Evolutionary conservation across 345 rosid species (phyloP).

Genomic region (Dovyalis caffra): DNA sequence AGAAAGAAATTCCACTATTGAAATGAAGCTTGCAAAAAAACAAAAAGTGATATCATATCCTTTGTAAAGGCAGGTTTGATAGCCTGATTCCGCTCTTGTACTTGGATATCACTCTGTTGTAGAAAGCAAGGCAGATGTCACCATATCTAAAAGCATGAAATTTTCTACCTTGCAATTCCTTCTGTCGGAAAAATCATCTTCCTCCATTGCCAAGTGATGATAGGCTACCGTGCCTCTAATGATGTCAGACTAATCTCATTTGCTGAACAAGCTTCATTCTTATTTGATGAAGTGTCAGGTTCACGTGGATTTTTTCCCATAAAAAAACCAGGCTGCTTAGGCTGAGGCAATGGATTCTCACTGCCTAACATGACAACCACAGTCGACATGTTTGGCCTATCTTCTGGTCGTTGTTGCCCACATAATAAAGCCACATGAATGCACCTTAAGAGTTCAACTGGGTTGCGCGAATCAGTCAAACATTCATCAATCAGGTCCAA

Average conservation of each 20-base stretch:
- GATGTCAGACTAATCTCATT: background rate
- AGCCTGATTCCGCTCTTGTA: too few species aligned
- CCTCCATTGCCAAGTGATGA: too few species aligned
- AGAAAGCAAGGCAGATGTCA: too few species aligned
- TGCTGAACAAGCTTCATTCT: background rate
- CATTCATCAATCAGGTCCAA: background rate
- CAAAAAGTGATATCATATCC: too few species aligned
- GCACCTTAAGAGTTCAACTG: background rate
- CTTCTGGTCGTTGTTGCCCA: background rate
- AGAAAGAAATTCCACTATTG: too few species aligned
- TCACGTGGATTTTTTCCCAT: background rate
- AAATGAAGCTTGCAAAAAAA: too few species aligned
- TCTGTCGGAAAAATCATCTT: too few species aligned
- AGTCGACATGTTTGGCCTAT: background rate
- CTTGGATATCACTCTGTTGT: too few species aligned
- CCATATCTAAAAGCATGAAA: background rate
- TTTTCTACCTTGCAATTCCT: too few species aligned
- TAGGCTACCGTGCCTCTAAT: background rate
- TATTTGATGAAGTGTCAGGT: background rate
- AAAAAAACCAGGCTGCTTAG: conserved; percentile 7
- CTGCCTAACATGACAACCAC: background rate
- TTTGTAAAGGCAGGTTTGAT: too few species aligned
- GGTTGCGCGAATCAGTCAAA: too few species aligned
- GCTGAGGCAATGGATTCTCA: background rate
- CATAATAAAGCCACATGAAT: conserved; percentile 1